phyloP scores from a whole-genome alignment of 2,329 filamentous ascomycete genomes.

The Proliferodiscus dingleyae region DNA sequence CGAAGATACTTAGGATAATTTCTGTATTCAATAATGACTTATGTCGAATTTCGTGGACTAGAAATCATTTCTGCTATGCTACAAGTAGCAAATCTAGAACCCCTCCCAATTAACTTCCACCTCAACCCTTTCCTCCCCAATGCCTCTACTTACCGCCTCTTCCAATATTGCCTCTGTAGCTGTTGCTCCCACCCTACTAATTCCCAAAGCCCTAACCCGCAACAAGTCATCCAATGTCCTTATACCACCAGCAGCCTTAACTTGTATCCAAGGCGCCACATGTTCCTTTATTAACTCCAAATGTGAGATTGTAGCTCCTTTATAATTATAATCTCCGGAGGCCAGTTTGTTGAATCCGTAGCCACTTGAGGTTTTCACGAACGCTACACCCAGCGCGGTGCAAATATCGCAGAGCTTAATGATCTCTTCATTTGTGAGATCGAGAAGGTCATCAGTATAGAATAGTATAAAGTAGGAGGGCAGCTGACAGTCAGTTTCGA shows the following conservation, averaged over 20 bases:
- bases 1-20: not conserved
- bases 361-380: conserved; percentile 57
- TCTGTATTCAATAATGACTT: too few relatives aligned
- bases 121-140: conserved; percentile 27
- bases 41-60: too few relatives aligned
- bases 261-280: conserved; percentile 40
- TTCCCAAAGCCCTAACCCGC: conserved; percentile 48
- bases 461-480: not conserved
- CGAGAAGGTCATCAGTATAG: not conserved
- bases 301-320: conserved; percentile 47
- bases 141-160: conserved; percentile 47
- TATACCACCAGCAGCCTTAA: conserved; percentile 56
- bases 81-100: not conserved
- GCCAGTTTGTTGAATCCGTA: conserved; percentile 55
- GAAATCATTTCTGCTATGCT: too few relatives aligned
- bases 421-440: conserved; percentile 46
- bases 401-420: conserved; percentile 50
- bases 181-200: conserved; percentile 51
- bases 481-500: conserved; percentile 51
- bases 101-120: conserved; percentile 12
- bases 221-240: conserved; percentile 52
- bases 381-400: conserved; percentile 45
- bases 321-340: conserved; percentile 47
- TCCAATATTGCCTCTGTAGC: conserved; percentile 50
- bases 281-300: conserved; percentile 50